Conservation (phyloP, 1,284 basidiomycete genomes). For the Rhizoctonia solani region DNA sequence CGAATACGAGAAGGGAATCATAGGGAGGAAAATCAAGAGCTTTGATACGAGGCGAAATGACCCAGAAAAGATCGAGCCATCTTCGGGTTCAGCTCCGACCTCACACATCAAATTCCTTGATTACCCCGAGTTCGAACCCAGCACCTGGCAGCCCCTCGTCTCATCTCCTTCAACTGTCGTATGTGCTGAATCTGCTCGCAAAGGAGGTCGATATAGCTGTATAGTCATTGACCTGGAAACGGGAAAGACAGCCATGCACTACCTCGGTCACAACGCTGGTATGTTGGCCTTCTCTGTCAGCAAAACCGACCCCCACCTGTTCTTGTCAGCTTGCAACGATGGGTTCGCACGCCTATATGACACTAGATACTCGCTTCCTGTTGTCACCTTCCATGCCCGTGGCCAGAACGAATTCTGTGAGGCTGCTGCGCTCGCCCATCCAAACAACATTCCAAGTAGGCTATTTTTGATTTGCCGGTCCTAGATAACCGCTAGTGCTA, state of each 20-base stretch:
- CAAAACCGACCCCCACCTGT: not conserved
- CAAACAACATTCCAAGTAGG: slow-evolving; percentile 9
- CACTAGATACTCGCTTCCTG: not conserved
- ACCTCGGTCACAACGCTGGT: slow-evolving; percentile 13
- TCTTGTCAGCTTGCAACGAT: slow-evolving; percentile 16
- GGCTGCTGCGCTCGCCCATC: not conserved
- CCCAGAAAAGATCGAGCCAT: slow-evolving; percentile 13
- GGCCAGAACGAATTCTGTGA: not conserved
- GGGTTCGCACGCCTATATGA: slow-evolving; percentile 24
- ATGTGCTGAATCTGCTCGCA: not conserved
- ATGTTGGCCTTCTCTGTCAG: not conserved
- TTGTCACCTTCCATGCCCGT: slow-evolving; percentile 9
- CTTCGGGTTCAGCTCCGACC: not conserved
- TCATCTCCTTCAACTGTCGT: not conserved
- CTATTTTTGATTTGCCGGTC: not conserved
- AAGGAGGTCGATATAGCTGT: not conserved
- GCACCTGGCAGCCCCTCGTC: not conserved
- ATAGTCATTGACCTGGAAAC: slow-evolving; percentile 13
- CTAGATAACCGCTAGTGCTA: not conserved
- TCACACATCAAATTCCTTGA: not conserved
- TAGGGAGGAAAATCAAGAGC: not conserved
- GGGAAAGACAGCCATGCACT: not conserved
- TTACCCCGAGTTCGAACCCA: not conserved
- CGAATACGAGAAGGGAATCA: not conserved
- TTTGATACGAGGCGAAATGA: not conserved